Evolutionary conservation across 2,329 filamentous ascomycete species (phyloP).

Genomic region (Ophiostoma sp.): DNA sequence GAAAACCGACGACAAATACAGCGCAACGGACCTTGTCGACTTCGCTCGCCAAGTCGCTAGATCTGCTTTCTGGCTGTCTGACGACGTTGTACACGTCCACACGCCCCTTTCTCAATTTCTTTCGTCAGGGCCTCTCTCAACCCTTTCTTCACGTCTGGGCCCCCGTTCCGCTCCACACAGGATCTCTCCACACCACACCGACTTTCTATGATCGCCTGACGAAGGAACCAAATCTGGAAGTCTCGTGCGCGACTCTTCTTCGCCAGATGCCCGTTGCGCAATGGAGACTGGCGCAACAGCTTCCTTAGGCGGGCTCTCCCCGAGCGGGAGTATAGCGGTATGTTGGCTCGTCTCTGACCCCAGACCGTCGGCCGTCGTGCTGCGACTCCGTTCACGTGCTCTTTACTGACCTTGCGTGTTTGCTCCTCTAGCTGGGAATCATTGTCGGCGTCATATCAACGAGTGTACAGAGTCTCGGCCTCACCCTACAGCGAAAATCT

Average conservation of each 20-base stretch:
- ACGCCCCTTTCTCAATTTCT: not conserved
- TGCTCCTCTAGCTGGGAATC: conserved; percentile 66
- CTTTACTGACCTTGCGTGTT: not conserved
- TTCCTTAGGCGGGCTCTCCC: conserved; percentile 68
- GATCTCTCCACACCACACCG: conserved; percentile 12
- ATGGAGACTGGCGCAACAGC: conserved; percentile 53
- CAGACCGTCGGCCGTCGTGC: not conserved
- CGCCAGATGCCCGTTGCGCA: conserved; percentile 44
- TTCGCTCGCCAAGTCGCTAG: not conserved
- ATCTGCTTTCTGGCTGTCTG: not conserved
- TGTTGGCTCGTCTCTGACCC: conserved; percentile 29
- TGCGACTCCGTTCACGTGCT: not conserved
- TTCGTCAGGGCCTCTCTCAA: not conserved
- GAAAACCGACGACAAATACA: not conserved
- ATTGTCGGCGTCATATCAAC: conserved; percentile 89
- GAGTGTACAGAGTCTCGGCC: conserved; percentile 86
- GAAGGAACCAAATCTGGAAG: conserved; percentile 15
- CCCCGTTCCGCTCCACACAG: conserved; percentile 1
- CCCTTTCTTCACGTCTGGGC: not conserved
- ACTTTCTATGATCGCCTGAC: conserved; percentile 21
- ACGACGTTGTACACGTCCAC: not conserved
- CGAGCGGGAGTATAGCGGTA: conserved; percentile 71
- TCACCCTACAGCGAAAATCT: conserved; percentile 95
- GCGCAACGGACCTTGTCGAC: not conserved
- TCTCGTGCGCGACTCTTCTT: conserved; percentile 14